phyloP scores from a whole-genome alignment of 345 rosid species.

The Euphorbia pulcherrima region DNA sequence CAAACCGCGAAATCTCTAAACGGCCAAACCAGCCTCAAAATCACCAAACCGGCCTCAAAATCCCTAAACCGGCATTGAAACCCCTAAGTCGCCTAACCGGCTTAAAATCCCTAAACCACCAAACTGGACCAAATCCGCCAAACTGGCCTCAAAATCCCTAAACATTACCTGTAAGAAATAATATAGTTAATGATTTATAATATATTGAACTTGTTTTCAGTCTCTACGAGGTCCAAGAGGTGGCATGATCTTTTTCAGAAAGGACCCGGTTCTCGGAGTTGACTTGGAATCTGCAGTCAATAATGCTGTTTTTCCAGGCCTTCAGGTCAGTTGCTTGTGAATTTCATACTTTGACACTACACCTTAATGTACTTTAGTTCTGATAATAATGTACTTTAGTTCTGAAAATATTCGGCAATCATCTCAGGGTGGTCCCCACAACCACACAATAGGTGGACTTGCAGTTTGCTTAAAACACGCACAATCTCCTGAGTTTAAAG shows the following conservation, averaged over 20 bases:
- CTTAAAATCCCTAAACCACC: no score
- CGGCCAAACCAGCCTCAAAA: no score
- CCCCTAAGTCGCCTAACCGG: no score
- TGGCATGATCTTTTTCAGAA: constrained; percentile 94
- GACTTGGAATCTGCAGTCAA: constrained; percentile 79
- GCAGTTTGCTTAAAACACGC: constrained; percentile 90
- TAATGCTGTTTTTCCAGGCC: constrained; percentile 94
- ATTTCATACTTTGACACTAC: background rate
- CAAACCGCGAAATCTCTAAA: no score
- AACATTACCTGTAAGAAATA: background rate
- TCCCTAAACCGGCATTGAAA: no score
- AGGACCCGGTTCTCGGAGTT: constrained; percentile 72
- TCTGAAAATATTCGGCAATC: background rate
- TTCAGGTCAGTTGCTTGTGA: constrained; percentile 49
- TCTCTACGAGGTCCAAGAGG: constrained; percentile 98
- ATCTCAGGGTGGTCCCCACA: constrained; percentile 92
- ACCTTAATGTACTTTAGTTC: background rate
- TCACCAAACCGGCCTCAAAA: no score
- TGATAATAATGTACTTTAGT: background rate
- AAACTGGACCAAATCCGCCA: no score
- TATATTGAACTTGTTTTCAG: constrained; percentile 35
- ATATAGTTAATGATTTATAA: background rate
- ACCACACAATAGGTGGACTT: constrained; percentile 88
- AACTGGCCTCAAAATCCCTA: no score
- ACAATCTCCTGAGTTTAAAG: constrained; percentile 60